Evolutionary conservation across 2,329 filamentous ascomycete species (phyloP), one percentile per base, ranked within the genome.

Genomic region (Beauveria bassiana): DNA sequence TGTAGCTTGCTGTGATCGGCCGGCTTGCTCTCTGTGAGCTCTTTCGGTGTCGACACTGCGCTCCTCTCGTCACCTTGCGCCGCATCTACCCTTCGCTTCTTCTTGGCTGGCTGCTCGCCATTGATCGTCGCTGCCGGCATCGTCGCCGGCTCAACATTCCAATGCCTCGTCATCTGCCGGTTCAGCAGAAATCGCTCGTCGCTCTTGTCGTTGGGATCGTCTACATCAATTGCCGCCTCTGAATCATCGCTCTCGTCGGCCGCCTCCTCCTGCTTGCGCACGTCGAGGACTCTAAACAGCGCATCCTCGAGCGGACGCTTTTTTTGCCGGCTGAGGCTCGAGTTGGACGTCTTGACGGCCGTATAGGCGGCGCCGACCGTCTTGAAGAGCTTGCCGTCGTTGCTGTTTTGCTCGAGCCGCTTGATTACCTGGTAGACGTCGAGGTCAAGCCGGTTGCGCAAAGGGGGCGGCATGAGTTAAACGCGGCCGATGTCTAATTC

Each of bases 251-350:
- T 80, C 34, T 79, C 77, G 4, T 81, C 83, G 26, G 83, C 81
- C 52, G 78, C 81, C 16, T 78, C 73, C 63, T 86, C 82, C 66
- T 90, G 85, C 65, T 86, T 88, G 5, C 93, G 78, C 20, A 91
- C 85, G 8, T 87, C 83, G 18, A 97, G 77, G 0, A 93, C 91
- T 8, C 91, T 81, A 64, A 96, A 91, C 65, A 98, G 91, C 42
- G 89, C 88, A 65, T 95, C 90, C 72, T 96, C 90, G 1, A 98
- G 77, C 0, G 88, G 79, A 64, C 86, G 87, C 73, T 95, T 96
- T 45, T 91, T 91, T 66, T 89, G 86, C 24, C 95, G 81, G 65
- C 90, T 91, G 24, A 98, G 75, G 67, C 89, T 92, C 0, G 92
- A 96, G 72, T 97, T 97, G 16, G 92, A 96, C 56, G 80, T 78